Conservation (phyloP, 805 yeast genomes). For the Candida pini region DNA sequence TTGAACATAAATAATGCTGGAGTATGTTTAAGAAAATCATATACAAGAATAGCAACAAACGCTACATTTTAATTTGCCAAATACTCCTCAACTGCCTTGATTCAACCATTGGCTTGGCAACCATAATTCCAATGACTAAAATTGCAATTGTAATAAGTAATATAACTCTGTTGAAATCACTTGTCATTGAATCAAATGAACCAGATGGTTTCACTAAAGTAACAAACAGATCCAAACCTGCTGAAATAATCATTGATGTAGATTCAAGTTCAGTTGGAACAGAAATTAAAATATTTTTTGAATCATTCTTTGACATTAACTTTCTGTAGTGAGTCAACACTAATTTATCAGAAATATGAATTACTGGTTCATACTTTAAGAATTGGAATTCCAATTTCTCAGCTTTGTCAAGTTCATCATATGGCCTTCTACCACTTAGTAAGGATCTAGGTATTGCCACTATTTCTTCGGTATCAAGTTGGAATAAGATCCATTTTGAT, state of each 20-base stretch:
- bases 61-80: conserved; percentile 35
- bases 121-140: conserved; percentile 39
- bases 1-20: no score
- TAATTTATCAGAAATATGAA: conserved; percentile 43
- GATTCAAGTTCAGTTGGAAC: conserved; percentile 72
- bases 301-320: conserved; percentile 21
- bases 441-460: conserved; percentile 64
- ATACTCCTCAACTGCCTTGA: conserved; percentile 44
- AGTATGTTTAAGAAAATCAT: no score
- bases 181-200: conserved; percentile 71
- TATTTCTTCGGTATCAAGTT: conserved; percentile 57
- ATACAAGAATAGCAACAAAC: no score
- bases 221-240: conserved; percentile 71
- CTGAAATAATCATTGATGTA: conserved; percentile 62
- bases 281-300: conserved; percentile 34
- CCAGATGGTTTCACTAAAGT: conserved; percentile 75
- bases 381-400: conserved; percentile 57
- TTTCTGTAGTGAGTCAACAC: conserved; percentile 47
- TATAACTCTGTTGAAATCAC: conserved; percentile 60
- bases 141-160: conserved; percentile 54
- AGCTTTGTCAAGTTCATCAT: conserved; percentile 43
- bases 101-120: conserved; percentile 54
- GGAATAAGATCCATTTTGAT: conserved; percentile 55
- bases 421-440: conserved; percentile 63
- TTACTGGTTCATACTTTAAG: conserved; percentile 59